Evolutionary conservation across 768 basidiomycete genomes (phyloP).

Genomic region (Amanita rubescens): DNA sequence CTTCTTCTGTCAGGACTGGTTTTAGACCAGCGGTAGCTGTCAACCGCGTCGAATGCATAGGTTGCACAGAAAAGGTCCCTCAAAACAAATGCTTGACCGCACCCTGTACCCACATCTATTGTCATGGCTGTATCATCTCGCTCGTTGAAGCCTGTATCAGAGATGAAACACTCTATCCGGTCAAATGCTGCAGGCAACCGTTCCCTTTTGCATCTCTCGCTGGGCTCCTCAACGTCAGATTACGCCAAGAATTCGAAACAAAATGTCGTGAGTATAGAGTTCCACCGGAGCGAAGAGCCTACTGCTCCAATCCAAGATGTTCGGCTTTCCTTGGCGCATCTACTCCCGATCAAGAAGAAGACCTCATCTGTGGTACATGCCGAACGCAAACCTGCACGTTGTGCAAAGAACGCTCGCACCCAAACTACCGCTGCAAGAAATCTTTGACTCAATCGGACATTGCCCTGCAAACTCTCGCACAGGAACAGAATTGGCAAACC

Average conservation of each 20-base stretch:
- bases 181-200: conserved; percentile 16
- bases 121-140: conserved; percentile 11
- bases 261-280: conserved; percentile 14
- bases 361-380: not conserved
- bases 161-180: conserved; percentile 16
- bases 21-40: not conserved
- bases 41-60: conserved; percentile 11
- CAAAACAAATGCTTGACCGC: conserved; percentile 5
- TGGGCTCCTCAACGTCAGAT: conserved; percentile 2
- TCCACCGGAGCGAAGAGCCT: conserved; percentile 13
- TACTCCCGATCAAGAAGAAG: not conserved
- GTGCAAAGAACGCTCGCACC: conserved; percentile 45
- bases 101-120: conserved; percentile 14
- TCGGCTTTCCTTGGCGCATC: conserved; percentile 6
- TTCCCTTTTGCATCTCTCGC: conserved; percentile 5
- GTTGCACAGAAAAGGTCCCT: conserved; percentile 11
- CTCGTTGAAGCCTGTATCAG: conserved; percentile 14
- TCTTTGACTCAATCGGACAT: conserved; percentile 21
- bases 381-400: not conserved
- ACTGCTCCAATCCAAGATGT: conserved; percentile 13
- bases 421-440: conserved; percentile 21
- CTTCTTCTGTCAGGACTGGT: not conserved
- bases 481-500: conserved; percentile 46
- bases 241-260: conserved; percentile 8
- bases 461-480: conserved; percentile 35